Base-by-base conservation (phyloP, 495 filamentous ascomycete species). In the Trichoderma asperelloides region DNA sequence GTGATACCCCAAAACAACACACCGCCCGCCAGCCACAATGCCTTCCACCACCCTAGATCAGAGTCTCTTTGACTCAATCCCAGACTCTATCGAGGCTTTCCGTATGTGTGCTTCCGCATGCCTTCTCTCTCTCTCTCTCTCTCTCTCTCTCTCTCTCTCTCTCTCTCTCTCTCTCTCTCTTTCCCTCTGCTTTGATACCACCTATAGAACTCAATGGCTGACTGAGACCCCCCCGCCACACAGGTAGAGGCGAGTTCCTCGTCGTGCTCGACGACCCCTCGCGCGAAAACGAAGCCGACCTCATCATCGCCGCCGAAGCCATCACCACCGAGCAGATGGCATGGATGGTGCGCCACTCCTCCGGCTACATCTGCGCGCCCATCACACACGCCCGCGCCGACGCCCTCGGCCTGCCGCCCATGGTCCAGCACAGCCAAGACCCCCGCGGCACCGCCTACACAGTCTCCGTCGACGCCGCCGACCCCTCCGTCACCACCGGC, bases 201-300 rank as follows among this genome's bases (percentile, higher is more conserved):
- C 64, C n/a, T n/a, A n/a, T n/a, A n/a, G n/a, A n/a, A 37, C 5
- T 0, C 33, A 37, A 37, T 23, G 40, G 55, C 65, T 68, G 47
- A 51, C 63, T 39, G n/a, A n/a, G n/a, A n/a, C n/a, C 40, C 43
- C 21, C 18, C 51, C 57, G 23, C 57, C 16, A 64, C 27, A 12
- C 66, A 96, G 93, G 85, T 70, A 84, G 88, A 78, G 93, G 92
- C 76, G 86, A 98, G 76, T 98, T 98, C 84, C 91, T 98, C 74
- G 86, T 98, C 65, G 92, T 96, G 25, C 91, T 98, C 68, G 96
- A 98, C 79, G 89, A 89, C 68, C 85, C 89, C 62, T 84, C 87
- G 66, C 93, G 95, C 74, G 96, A 98, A 76, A 98, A 98, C 78
- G 96, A 98, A 82, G 96, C 92, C 71, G 95, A 98, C 79, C 88